Evolutionary conservation across 2,329 filamentous ascomycete species (phyloP), one percentile per base, ranked within the genome.

Genomic region (Xylaria sp.): DNA sequence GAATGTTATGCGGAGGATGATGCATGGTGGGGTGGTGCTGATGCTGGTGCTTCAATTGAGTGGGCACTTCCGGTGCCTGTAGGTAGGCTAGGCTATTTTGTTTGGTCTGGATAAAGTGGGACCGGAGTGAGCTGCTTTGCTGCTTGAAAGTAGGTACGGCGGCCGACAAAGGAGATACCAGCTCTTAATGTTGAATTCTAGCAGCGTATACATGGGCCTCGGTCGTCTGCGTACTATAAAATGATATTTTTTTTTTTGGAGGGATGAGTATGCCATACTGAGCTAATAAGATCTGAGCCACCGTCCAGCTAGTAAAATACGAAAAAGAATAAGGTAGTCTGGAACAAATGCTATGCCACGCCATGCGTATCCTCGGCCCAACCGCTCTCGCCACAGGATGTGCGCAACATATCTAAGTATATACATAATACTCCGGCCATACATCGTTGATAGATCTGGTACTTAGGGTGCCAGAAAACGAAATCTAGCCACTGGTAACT

Each of bases 11-110:
- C 14, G n/a, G 19, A 19, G 39, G 19, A 60, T 47, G 58, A 55
- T 65, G 66, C 57, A 65, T 68, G 66, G 66, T 65, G 66, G 66
- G 66, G 62, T 42, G 42, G 42, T 45, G 14, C 7, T 45, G 17
- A 17, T 11, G 50, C 8, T n/a, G 30, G 27, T 27, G 55, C 17
- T 59, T 60, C 36, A 47, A 58, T 30, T 36, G 21, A 34, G 42
- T 17, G 54, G 32, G 34, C 36, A 32, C 21, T 48, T 53, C 11
- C 11, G 39, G 39, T 42, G 8, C 11, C 39, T 42, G 14, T 42
- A 42, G 39, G 11, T 27, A 27, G n/a, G n/a, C n/a, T n/a, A n/a
- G n/a, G n/a, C 36, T 42, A 14, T 9, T 4, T 9, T 17, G 39
- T 42, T 42, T 42, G 12, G 39, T 42, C 39, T 42, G 12, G 4